phyloP scores from a whole-genome alignment of 495 filamentous ascomycete species.

The Lentithecium fluviatile region DNA sequence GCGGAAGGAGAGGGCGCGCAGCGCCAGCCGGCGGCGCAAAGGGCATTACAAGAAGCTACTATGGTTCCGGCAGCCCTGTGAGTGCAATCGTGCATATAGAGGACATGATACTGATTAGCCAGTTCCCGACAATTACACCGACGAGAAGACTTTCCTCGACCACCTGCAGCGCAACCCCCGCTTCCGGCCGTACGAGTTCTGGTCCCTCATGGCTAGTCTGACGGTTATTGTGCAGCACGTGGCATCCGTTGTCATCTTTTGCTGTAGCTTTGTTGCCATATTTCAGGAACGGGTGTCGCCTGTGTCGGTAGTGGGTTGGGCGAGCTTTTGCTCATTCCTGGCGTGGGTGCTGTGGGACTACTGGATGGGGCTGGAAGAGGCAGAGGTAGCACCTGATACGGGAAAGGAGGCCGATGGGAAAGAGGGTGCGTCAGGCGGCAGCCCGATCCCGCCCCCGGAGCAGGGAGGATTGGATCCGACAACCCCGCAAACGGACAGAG shows the following conservation, averaged over 20 bases:
- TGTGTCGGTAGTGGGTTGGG: constrained; percentile 79
- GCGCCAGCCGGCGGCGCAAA: constrained; percentile 63
- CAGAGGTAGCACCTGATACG: constrained; percentile 36
- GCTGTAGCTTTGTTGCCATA: constrained; percentile 90
- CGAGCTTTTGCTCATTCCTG: constrained; percentile 76
- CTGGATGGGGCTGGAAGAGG: constrained; percentile 65
- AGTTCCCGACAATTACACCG: constrained; percentile 99
- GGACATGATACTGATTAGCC: constrained; percentile 3
- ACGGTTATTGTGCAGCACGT: constrained; percentile 98
- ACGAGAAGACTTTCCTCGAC: constrained; percentile 91
- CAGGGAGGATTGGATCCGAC: no score
- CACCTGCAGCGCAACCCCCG: constrained; percentile 94
- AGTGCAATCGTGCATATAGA: background rate
- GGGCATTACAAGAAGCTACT: constrained; percentile 88
- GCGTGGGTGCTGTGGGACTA: constrained; percentile 91
- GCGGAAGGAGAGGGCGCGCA: constrained; percentile 53
- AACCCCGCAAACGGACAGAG: background rate
- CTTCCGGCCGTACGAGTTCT: constrained; percentile 95
- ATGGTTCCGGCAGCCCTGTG: constrained; percentile 97
- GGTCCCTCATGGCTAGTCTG: constrained; percentile 90
- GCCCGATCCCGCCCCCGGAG: constrained; percentile 16
- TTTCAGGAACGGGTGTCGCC: constrained; percentile 81
- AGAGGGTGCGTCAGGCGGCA: constrained; percentile 22
- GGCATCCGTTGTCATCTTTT: constrained; percentile 87
- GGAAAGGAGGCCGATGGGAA: constrained; percentile 5